phyloP scores from a whole-genome alignment of 2,329 filamentous ascomycete genomes.

The Neonectria faginata region DNA sequence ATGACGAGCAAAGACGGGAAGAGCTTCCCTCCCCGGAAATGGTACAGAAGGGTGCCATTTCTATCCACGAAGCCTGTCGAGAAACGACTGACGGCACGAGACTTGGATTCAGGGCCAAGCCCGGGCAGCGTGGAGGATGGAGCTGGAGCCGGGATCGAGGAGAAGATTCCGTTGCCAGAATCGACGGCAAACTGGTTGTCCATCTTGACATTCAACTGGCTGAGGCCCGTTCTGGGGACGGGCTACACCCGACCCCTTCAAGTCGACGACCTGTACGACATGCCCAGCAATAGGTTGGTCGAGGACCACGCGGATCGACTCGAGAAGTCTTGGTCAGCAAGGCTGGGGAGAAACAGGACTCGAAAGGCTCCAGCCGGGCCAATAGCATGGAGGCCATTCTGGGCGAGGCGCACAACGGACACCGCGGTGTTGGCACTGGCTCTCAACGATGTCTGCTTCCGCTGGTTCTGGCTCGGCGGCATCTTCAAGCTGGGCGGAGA shows the following conservation, averaged over 20 bases:
- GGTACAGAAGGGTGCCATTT: constrained; percentile 48
- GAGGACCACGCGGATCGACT: constrained; percentile 39
- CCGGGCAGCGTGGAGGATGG: not conserved
- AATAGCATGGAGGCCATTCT: constrained; percentile 38
- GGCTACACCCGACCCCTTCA: constrained; percentile 38
- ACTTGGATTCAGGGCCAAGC: not conserved
- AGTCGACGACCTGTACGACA: constrained; percentile 34
- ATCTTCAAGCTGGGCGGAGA: constrained; percentile 45
- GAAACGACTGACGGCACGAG: constrained; percentile 25
- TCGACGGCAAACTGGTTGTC: constrained; percentile 37
- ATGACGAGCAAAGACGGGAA: constrained; percentile 43
- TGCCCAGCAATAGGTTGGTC: constrained; percentile 27
- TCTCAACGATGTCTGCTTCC: constrained; percentile 48
- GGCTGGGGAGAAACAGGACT: constrained; percentile 31
- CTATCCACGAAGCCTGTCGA: constrained; percentile 44
- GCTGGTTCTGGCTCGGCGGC: constrained; percentile 48
- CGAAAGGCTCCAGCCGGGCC: constrained; percentile 2
- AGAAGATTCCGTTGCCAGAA: constrained; percentile 33
- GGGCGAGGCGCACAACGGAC: constrained; percentile 41
- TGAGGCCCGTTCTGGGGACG: constrained; percentile 35
- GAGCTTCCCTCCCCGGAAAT: constrained; percentile 46
- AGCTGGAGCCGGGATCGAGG: not conserved
- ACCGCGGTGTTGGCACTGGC: constrained; percentile 44
- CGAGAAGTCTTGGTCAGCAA: constrained; percentile 37
- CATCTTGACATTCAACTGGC: constrained; percentile 40